Conservation (phyloP, 1,284 basidiomycete species). For the Boletus semigastroideus region DNA sequence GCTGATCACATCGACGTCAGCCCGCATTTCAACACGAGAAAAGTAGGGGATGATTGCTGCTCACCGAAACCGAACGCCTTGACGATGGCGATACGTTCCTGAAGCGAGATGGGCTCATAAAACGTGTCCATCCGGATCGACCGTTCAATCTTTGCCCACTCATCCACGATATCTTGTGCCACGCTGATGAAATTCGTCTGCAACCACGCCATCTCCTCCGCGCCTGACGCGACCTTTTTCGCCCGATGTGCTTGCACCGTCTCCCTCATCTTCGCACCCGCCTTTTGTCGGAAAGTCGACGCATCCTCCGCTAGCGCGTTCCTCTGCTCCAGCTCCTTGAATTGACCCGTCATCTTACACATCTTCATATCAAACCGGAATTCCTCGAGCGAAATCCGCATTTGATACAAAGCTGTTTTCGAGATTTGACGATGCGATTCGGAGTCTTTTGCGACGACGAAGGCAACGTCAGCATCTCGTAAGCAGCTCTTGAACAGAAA, state of each 20-base stretch:
- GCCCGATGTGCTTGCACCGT: conserved; percentile 13
- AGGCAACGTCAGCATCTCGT: conserved; percentile 42
- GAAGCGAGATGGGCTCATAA: conserved; percentile 42
- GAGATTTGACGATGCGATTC: conserved; percentile 40
- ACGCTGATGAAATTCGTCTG: conserved; percentile 33
- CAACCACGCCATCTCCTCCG: conserved; percentile 39
- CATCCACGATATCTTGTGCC: conserved; percentile 34
- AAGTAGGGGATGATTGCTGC: neutral
- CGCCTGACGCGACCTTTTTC: conserved; percentile 17
- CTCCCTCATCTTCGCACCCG: conserved; percentile 8
- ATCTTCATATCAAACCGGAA: conserved; percentile 35
- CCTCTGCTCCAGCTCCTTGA: conserved; percentile 11
- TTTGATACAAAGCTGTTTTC: conserved; percentile 37
- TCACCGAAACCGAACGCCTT: conserved; percentile 42
- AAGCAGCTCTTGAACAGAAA: conserved; percentile 45
- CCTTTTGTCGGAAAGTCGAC: neutral
- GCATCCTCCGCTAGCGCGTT: conserved; percentile 11
- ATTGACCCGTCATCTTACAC: conserved; percentile 16
- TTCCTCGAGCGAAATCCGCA: conserved; percentile 37
- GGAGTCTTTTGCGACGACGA: conserved; percentile 35
- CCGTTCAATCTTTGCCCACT: conserved; percentile 36
- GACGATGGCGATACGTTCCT: conserved; percentile 46
- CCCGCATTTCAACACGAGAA: too few relatives aligned
- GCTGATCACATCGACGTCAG: conserved; percentile 21
- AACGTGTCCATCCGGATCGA: conserved; percentile 36